Evolutionary conservation across 352 stramenopile species (phyloP).

Genomic region (Globisporangium middletonii): DNA sequence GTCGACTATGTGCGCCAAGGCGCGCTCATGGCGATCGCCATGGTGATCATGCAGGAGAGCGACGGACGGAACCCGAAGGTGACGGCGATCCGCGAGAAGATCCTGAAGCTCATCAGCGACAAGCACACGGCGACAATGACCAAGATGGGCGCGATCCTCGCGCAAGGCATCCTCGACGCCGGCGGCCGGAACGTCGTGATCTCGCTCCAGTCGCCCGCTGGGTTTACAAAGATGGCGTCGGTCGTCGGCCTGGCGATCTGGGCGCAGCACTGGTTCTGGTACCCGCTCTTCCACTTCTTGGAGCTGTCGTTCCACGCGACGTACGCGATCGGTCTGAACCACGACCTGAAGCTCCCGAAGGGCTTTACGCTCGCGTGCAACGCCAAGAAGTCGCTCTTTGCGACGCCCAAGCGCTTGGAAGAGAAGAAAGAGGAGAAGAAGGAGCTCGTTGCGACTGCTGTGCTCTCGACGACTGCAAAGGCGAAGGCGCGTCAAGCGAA

Average conservation of each 20-base stretch:
- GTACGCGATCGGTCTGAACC: constrained; percentile 95
- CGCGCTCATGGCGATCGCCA: constrained; percentile 93
- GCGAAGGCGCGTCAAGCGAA: constrained; percentile 92
- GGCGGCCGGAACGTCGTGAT: constrained; percentile 97
- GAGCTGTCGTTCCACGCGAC: constrained; percentile 96
- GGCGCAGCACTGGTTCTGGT: constrained; percentile 99
- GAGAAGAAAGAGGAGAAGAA: constrained; percentile 99
- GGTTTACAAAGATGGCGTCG: constrained; percentile 97
- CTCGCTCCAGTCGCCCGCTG: constrained; percentile 92
- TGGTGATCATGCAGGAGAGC: constrained; percentile 99
- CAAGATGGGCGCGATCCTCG: constrained; percentile 98
- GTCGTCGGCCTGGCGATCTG: constrained; percentile 96
- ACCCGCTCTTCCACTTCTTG: constrained; percentile 98
- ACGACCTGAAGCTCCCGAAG: constrained; percentile 97
- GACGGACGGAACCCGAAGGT: constrained; percentile 83
- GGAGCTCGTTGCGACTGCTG: constrained; percentile 95
- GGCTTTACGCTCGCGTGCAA: constrained; percentile 92
- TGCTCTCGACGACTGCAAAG: constrained; percentile 97
- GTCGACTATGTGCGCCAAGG: constrained; percentile 99
- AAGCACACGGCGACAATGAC: constrained; percentile 99
- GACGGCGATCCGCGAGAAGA: constrained; percentile 79
- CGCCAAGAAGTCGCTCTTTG: constrained; percentile 94
- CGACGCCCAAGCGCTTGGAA: constrained; percentile 96
- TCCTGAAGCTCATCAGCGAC: constrained; percentile 90
- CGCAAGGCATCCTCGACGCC: constrained; percentile 96